A percentile compares a stretch with the other conserved stretches of the same genome.
Evolutionary conservation across 2,329 filamentous ascomycete species (phyloP).

Genomic region (Diaporthe helianthi): DNA sequence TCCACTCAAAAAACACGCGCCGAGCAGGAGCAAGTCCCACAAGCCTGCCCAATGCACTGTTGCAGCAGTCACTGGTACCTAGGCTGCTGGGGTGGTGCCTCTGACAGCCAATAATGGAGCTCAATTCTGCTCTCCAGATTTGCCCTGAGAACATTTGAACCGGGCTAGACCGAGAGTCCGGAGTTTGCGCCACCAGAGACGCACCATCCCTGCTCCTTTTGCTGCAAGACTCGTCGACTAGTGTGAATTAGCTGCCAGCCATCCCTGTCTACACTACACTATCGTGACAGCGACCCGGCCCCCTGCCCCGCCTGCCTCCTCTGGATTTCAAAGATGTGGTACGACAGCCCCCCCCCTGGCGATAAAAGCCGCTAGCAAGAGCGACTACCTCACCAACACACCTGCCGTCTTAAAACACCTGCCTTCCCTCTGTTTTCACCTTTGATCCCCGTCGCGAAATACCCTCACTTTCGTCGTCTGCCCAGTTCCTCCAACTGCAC

Average conservation of each 20-base stretch:
- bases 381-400: not conserved
- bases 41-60: slow-evolving; percentile 9
- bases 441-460: not conserved
- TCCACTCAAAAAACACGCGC: slow-evolving; percentile 24
- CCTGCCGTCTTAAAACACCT: slow-evolving; percentile 29
- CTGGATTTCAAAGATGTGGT: slow-evolving; percentile 18
- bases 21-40: slow-evolving; percentile 19
- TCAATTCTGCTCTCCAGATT: slow-evolving; percentile 29
- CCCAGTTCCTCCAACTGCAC: not conserved
- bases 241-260: slow-evolving; percentile 14
- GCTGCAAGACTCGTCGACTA: slow-evolving; percentile 27
- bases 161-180: slow-evolving; percentile 29
- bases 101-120: slow-evolving; percentile 23
- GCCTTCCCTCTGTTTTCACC: slow-evolving; percentile 10
- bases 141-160: slow-evolving; percentile 20
- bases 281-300: slow-evolving; percentile 17
- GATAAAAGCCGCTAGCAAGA: slow-evolving; percentile 26
- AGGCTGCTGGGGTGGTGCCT: not conserved
- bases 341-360: slow-evolving; percentile 8
- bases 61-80: slow-evolving; percentile 12
- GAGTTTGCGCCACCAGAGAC: slow-evolving; percentile 11
- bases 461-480: slow-evolving; percentile 3
- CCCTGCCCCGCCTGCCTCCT: slow-evolving; percentile 23
- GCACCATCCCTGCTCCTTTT: slow-evolving; percentile 19
- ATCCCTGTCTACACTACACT: slow-evolving; percentile 31